Evolutionary conservation across 176 grass and related monocot genomes (phyloP).

Genomic region (Zea luxurians): DNA sequence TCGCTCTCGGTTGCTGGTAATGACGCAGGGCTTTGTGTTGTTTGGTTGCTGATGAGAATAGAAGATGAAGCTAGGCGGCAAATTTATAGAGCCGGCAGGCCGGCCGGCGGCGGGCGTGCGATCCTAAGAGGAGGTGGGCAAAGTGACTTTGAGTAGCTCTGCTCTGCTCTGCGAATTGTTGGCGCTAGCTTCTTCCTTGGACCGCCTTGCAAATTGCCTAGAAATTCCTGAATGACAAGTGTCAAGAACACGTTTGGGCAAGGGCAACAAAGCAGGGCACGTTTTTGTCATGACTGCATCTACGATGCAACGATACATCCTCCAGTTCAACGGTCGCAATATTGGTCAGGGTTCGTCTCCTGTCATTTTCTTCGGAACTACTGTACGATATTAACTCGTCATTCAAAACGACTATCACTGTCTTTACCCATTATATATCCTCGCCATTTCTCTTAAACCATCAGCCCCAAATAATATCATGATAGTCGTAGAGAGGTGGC

Average conservation of each 20-base stretch:
- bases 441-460: too few relatives aligned
- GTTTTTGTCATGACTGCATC: not conserved
- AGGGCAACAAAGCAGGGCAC: not conserved
- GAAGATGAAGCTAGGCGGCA: not conserved
- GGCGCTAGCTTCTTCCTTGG: not conserved
- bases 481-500: too few relatives aligned
- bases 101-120: not conserved
- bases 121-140: not conserved
- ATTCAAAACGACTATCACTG: too few relatives aligned
- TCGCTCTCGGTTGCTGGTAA: not conserved
- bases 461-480: too few relatives aligned
- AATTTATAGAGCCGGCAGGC: slow-evolving; percentile 1
- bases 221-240: not conserved
- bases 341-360: not conserved
- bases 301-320: not conserved
- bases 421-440: too few relatives aligned
- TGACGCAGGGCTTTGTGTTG: not conserved
- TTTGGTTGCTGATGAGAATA: not conserved
- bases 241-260: not conserved
- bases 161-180: not conserved
- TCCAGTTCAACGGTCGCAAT: not conserved
- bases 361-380: not conserved
- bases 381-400: too few relatives aligned
- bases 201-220: not conserved
- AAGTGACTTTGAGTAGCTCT: slow-evolving; percentile 21